Base-by-base conservation (phyloP, 352 stramenopile species). In the Pythium diclinum region DNA sequence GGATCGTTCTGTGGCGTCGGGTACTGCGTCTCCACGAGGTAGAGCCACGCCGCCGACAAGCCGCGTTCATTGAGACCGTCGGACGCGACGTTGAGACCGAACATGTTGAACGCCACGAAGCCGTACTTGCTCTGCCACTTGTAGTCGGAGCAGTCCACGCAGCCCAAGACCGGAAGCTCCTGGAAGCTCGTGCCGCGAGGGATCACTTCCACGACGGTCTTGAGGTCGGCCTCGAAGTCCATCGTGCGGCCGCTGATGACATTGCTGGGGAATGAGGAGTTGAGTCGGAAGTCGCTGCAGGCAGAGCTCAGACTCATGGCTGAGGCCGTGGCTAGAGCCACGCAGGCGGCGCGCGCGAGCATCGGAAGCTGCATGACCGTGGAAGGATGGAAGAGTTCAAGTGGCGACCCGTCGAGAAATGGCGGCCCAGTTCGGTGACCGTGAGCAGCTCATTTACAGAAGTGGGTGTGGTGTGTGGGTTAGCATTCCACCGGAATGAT, bases 1-100 rank as follows among this genome's bases (percentile, higher is more conserved):
- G 34, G 30, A 6, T 67, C 38, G 13, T 61, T 63, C 52, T 77
- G 38, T 3, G 70, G 71, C 19, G 53, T 66, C 5, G 84, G 80
- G 71, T 91, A 92, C 59, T 80, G 25, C 0, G 84, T 79, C 34
- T 56, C 61, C 1, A 25, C 19, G 6, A 74, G 62, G 25, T 64
- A 59, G 9, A 80, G 64, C 67, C 60, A 74, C 38, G 67, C 73
- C 2, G 63, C 70, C 19, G 73, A 78, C 28, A 80, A 52, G 1
- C 72, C 72, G 1, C 49, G 32, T 42, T 78, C 72, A 40, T 78
- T 78, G n/a, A 78, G 55, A 9, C 72, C 72, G 36, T 78, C 72
- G 3, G 60, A 32, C 16, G 72, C 72, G 19, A 71, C 52, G 63
- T 78, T 78, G 36, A 71, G 8, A 19, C 72, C 68, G 32, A 71